These are phyloP conservation scores for Curvularia eragrostidis DNA, from an alignment of 2,329 filamentous ascomycete species.

Conservation along the genomic window DNA sequence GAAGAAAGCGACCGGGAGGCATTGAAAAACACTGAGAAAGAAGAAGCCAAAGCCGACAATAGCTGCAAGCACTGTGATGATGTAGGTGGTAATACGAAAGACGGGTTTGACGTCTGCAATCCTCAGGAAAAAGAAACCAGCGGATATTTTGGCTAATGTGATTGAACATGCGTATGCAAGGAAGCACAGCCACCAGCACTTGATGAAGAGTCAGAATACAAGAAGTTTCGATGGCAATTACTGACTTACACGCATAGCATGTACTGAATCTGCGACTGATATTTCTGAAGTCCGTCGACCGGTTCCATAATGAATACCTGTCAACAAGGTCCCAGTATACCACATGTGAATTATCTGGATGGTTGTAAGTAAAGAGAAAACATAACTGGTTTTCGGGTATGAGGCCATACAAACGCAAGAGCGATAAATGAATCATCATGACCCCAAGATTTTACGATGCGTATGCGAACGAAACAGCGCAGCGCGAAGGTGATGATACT, in stretches of 20 bases:
- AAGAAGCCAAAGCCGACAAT: conserved; percentile 55
- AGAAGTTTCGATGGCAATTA: not conserved
- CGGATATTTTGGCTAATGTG: conserved; percentile 51
- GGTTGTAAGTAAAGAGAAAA: not conserved
- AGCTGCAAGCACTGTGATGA: conserved; percentile 51
- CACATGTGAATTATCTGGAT: conserved; percentile 18
- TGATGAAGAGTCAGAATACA: not conserved
- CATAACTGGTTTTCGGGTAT: not conserved
- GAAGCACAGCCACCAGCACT: conserved; percentile 25
- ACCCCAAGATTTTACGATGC: conserved; percentile 22
- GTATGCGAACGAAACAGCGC: conserved; percentile 21
- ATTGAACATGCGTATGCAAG: conserved; percentile 19
- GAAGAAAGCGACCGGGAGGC: conserved; percentile 56
- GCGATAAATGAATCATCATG: conserved; percentile 26
- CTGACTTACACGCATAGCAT: conserved; percentile 20
- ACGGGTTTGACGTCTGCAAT: conserved; percentile 52
- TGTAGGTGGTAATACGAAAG: conserved; percentile 54
- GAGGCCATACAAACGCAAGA: conserved; percentile 17
- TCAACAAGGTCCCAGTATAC: conserved; percentile 20
- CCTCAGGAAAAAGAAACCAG: conserved; percentile 59
- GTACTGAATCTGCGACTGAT: conserved; percentile 11
- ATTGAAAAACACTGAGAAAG: conserved; percentile 59
- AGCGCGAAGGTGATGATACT: conserved; percentile 21
- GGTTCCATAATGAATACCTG: conserved; percentile 23
- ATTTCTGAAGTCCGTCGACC: conserved; percentile 19